Percentiles rank a stretch among this genome's conserved stretches.
Evolutionary conservation across 345 rosid species (phyloP).

Genomic region (Eucalyptus leucophloia): DNA sequence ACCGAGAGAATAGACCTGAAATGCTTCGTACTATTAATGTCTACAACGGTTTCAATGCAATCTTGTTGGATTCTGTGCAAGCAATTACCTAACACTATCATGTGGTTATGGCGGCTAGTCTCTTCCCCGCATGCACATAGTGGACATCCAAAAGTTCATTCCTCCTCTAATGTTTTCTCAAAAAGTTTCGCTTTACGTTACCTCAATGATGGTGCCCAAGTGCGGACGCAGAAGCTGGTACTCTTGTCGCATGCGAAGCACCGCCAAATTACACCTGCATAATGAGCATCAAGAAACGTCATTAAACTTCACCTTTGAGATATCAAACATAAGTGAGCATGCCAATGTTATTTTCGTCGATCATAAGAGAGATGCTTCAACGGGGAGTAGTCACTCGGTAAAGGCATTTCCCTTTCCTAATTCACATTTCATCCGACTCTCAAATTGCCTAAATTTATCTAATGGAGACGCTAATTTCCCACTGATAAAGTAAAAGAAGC

Average conservation of each 20-base stretch:
- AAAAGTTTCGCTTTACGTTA: not conserved
- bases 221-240: not conserved
- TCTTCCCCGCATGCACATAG: not conserved
- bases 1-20: not conserved
- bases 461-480: not conserved
- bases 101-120: not conserved
- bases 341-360: not conserved
- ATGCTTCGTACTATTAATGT: not conserved
- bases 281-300: not conserved
- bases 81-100: not conserved
- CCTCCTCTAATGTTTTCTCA: not conserved
- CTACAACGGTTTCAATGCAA: not conserved
- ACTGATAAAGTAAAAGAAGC: not conserved
- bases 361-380: not conserved
- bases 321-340: not conserved
- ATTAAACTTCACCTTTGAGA: not conserved
- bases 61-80: not conserved
- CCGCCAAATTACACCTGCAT: not conserved
- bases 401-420: not conserved
- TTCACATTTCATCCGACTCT: not conserved
- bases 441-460: not conserved
- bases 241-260: not conserved
- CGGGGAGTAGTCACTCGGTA: not conserved
- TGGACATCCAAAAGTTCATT: not conserved
- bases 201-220: not conserved